Base-by-base conservation (phyloP, 352 stramenopile genomes). In the Phytophthora quininea region DNA sequence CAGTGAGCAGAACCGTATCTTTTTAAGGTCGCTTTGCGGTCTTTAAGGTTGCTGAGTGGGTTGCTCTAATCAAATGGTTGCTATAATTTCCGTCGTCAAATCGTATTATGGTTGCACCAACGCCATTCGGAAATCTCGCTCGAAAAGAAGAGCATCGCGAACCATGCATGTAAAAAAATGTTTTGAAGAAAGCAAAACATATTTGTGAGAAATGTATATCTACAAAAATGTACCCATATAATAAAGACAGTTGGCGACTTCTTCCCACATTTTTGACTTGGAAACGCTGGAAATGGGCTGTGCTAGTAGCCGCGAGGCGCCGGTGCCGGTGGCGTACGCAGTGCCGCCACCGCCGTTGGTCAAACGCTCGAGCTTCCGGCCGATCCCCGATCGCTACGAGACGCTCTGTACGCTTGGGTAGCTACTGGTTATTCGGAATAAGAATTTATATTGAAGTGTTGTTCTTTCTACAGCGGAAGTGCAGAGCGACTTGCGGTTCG, bases 351-450 rank as follows among this genome's bases (percentile, higher is more conserved):
- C 33, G 0, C 6, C 53, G 8, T 32, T 33, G 29, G 4, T 38
- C 46, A 69, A 69, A 40, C 65, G 65, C 47, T 55, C 58, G 2
- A 64, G 24, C 37, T 89, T 89, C 69, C 62, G 71, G 0, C 64
- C 71, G 10, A 86, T 89, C 31, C 75, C 73, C 0, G 80, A 89
- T 66, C 74, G 76, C 63, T 89, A 87, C 64, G 80, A 89, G 59
- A 87, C 80, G 2, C 67, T 84, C 30, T 75, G 80, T 87, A 45
- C 6, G 69, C 50, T 24, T 29, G 19, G 19, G 19, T 24, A 24
- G 19, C 19, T 24, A 24, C 19, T 24, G 19, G 19, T 24, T 24
- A 24, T 24, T 24, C 19, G 19, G 19, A 42, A 38, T 19, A 43
- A 29, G 1, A 1, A 32, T 47, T 47, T 47, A 47, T 47, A 24